These are phyloP conservation scores for Rhododendron henanense DNA, from an alignment of 148 eudicot genomes.

Conservation along the genomic window DNA sequence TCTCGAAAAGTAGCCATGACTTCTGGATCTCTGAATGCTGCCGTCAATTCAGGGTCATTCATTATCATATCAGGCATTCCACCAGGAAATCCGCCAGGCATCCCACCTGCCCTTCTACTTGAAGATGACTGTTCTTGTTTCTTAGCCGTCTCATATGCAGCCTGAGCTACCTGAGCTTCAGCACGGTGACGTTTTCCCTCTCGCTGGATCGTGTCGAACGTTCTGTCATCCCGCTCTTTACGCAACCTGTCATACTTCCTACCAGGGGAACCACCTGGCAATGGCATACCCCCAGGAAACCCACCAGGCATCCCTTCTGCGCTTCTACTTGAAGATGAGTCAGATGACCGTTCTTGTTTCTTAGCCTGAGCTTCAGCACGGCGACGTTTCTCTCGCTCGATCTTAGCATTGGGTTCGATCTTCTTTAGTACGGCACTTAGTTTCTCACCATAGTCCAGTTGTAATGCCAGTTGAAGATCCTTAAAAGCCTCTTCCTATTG, in stretches of 20 bases:
- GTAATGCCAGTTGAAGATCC: conserved; percentile 86
- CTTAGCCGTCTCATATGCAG: conserved; percentile 93
- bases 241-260: conserved; percentile 74
- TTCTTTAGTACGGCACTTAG: conserved; percentile 55
- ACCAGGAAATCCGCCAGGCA: conserved; percentile 61
- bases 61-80: conserved; percentile 37
- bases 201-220: conserved; percentile 24
- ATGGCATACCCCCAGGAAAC: too few species aligned
- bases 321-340: too few species aligned
- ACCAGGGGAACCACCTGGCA: not conserved
- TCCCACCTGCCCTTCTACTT: conserved; percentile 53
- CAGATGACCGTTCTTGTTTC: too few species aligned
- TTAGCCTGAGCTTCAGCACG: conserved; percentile 19
- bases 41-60: conserved; percentile 92
- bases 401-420: not conserved
- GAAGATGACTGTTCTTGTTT: conserved; percentile 69
- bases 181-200: conserved; percentile 65
- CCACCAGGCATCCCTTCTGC: too few species aligned
- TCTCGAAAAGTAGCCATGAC: conserved; percentile 98
- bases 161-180: conserved; percentile 72
- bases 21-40: conserved; percentile 93
- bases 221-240: conserved; percentile 64
- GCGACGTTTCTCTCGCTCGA: too few species aligned
- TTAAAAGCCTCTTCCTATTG: conserved; percentile 89
- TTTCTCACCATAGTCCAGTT: conserved; percentile 81